Base-by-base conservation (phyloP, 495 filamentous ascomycete genomes). In the Lepraria neglecta region DNA sequence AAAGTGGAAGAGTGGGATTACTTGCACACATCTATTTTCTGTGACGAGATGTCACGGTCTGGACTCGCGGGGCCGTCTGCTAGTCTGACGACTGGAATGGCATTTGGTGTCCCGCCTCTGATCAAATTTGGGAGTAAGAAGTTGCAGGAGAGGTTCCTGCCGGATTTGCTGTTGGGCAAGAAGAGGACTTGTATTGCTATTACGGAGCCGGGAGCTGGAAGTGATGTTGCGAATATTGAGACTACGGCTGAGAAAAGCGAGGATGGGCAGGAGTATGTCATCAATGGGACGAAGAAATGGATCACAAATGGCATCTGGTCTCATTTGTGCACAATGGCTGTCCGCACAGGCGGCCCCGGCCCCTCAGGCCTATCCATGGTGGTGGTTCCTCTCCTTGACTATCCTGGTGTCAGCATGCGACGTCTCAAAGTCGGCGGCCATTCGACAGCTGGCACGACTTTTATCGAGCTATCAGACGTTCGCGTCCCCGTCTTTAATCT, bases 251-350 rank as follows among this genome's bases (percentile, higher is more conserved):
- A 70, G 6, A 87, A 84, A 72, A 81, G 76, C 4, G 69, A 72
- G 19, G 84, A 87, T 63, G 86, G 87, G 38, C 82, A 81, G 65
- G 72, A 83, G 65, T 92, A 87, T 62, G 77, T 90, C 38, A 70
- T 92, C 35, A 90, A 88, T 58, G 88, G 88, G 35, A 78, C 77
- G 0, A 92, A 92, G 78, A 92, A 92, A 76, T 92, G 88, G 83
- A 89, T 89, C 65, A 90, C 87, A 1, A 91, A 89, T 68, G 87
- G 86, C 10, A 84, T 89, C 63, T 90, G 86, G 86, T 77, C 84
- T 6, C 82, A 89, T 62, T 87, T 86, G 68, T 76, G 81, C 14
- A 81, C 80, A 44, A 90, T 88, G 82, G 87, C 86, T 5, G 88
- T 90, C 1, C 83, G 87, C n/a, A 90, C 88, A 0, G 86, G 87